phyloP scores from a whole-genome alignment of 495 filamentous ascomycete species.

The Xylaria castorea region DNA sequence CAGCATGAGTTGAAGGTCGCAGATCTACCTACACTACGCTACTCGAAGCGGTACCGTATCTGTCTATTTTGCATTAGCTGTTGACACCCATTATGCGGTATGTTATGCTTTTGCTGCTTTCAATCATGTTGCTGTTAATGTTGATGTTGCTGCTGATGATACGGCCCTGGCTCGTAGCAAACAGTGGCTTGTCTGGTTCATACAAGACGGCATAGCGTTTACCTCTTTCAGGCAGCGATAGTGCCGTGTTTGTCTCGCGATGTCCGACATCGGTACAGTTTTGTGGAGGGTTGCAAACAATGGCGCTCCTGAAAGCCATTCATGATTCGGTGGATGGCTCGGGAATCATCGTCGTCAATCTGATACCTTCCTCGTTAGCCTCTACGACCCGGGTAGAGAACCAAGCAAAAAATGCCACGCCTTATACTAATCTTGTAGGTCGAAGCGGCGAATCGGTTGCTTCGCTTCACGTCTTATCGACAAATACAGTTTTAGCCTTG shows the following conservation, averaged over 20 bases:
- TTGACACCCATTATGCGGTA: background rate
- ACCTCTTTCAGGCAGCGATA: background rate
- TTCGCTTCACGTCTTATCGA: conserved; percentile 4
- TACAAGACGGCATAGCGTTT: background rate
- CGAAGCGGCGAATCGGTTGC: background rate
- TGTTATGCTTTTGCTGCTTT: background rate
- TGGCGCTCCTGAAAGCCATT: background rate
- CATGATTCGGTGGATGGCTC: background rate
- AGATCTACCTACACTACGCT: background rate
- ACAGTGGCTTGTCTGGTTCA: background rate
- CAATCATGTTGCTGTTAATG: background rate
- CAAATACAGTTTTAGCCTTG: background rate
- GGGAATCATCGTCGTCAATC: background rate
- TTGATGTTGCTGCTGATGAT: background rate
- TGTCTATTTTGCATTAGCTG: too few species aligned
- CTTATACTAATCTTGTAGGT: background rate
- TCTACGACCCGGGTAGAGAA: background rate
- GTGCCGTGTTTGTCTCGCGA: background rate
- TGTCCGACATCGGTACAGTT: conserved; percentile 19
- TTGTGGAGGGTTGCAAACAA: conserved; percentile 1
- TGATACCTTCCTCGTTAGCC: conserved; percentile 3
- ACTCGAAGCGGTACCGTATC: too few species aligned
- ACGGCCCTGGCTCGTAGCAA: background rate
- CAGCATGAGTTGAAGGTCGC: background rate
- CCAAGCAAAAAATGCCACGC: conserved; percentile 15